Conservation (phyloP, 177 flowering plant genomes). For the Vitis hybrid region DNA sequence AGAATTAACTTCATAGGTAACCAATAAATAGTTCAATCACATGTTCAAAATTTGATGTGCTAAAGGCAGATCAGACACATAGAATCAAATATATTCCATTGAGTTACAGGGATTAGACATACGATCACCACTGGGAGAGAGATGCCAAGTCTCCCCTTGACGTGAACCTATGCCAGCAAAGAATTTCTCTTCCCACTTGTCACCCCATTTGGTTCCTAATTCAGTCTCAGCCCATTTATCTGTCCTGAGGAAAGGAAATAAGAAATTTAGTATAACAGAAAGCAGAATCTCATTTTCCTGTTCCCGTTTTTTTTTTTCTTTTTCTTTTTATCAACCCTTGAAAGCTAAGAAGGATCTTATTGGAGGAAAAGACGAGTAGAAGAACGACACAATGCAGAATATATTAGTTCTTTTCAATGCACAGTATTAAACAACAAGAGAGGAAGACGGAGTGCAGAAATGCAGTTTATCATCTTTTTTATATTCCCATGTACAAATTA, state of each 20-base stretch:
- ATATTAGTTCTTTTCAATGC: no score
- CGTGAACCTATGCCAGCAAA: constrained; percentile 93
- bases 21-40: no score
- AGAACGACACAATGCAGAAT: no score
- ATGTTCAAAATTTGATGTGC: neutral
- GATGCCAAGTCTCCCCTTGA: constrained; percentile 99
- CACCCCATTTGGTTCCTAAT: constrained; percentile 98
- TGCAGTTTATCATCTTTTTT: no score
- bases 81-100: neutral
- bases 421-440: no score
- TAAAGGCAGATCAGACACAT: neutral
- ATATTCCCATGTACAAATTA: no score
- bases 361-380: no score
- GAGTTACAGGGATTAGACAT: constrained; percentile 28
- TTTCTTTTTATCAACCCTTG: no score
- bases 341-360: no score
- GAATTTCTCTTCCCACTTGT: constrained; percentile 98
- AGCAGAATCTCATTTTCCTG: neutral
- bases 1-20: no score
- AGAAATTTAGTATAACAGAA: constrained; percentile 1
- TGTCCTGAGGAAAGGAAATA: constrained; percentile 60
- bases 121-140: constrained; percentile 84
- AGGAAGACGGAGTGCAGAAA: no score
- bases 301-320: no score
- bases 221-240: constrained; percentile 99